phyloP scores from a whole-genome alignment of 768 basidiomycete genomes.

The Lepiota brunneoincarnata region DNA sequence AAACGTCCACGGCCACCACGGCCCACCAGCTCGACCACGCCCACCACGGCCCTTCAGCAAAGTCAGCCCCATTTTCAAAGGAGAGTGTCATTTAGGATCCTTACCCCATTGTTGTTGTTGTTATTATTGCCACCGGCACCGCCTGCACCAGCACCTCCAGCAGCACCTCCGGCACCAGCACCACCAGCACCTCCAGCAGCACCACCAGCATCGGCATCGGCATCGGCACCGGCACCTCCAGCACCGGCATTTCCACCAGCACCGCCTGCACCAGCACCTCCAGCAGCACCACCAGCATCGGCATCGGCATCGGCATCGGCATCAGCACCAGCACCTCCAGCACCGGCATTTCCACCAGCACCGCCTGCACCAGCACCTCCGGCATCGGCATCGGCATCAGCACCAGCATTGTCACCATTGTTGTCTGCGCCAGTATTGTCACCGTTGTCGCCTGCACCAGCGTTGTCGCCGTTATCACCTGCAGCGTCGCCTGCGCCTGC shows the following conservation, averaged over 20 bases:
- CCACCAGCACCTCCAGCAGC: background rate
- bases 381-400: slow-evolving; percentile 11
- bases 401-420: slow-evolving; percentile 11
- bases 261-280: slow-evolving; percentile 6
- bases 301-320: slow-evolving; percentile 1
- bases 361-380: slow-evolving; percentile 8
- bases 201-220: background rate
- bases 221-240: background rate
- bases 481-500: background rate
- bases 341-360: slow-evolving; percentile 7
- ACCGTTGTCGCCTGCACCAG: slow-evolving; percentile 3
- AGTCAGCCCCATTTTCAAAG: background rate
- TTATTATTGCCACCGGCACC: background rate
- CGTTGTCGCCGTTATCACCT: background rate
- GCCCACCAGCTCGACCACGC: background rate
- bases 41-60: background rate
- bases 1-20: slow-evolving; percentile 3
- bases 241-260: background rate
- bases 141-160: background rate
- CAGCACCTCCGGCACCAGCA: background rate
- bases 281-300: slow-evolving; percentile 1
- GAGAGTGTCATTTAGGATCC: background rate
- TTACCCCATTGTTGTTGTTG: slow-evolving; percentile 3
- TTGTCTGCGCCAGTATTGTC: slow-evolving; percentile 10
- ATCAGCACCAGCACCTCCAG: background rate